Base-by-base conservation (phyloP, 805 yeast species). In the Lachancea mirantina region DNA sequence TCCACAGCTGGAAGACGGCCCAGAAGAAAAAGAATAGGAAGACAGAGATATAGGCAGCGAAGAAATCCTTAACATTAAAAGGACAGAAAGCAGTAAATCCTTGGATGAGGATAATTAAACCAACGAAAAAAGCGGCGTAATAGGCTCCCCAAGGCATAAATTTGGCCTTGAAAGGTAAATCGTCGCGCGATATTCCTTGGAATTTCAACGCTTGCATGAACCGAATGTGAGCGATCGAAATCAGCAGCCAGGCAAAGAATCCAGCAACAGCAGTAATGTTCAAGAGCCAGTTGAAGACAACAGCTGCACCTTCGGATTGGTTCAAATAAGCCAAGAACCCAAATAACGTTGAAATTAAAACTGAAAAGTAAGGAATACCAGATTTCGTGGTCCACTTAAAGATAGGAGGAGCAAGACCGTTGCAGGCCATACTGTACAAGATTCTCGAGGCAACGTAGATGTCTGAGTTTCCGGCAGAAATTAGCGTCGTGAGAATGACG, bases 381-480 rank as follows among this genome's bases (percentile, higher is more conserved):
- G 54, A 47, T 41, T 58, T 65, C 27, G 72, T 74, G 23, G 79
- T 70, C 24, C 47, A 49, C 8, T 55, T 42, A 46, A 78, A 73
- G 34, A 68, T 43, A 38, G 57, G 64, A 20, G 84, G 84, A 3
- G 83, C 83, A 32, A 69, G 61, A 6, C 66, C 65, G 32, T 69
- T 67, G 43, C 67, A 65, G n/a, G 83, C 76, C 52, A 81, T 63
- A n/a, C 78, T 74, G 49, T 68, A 78, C 31, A 81, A 53, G 26
- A 77, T 65, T 59, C 92, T 65, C 3, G 87, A 78, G 25, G 84
- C 79, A 43, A 77, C 74, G 57, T 80, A 79, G 19, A 80, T 67
- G 50, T 78, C 77, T 9, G 87, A 78, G 61, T 81, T 81, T 52
- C 78, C 89, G 17, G 89, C 87, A n/a, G 88, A 79, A 30, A 78